Evolutionary conservation across 2,329 filamentous ascomycete species (phyloP), one percentile per base, ranked within the genome.

Genomic region (Colletotrichum phormii): DNA sequence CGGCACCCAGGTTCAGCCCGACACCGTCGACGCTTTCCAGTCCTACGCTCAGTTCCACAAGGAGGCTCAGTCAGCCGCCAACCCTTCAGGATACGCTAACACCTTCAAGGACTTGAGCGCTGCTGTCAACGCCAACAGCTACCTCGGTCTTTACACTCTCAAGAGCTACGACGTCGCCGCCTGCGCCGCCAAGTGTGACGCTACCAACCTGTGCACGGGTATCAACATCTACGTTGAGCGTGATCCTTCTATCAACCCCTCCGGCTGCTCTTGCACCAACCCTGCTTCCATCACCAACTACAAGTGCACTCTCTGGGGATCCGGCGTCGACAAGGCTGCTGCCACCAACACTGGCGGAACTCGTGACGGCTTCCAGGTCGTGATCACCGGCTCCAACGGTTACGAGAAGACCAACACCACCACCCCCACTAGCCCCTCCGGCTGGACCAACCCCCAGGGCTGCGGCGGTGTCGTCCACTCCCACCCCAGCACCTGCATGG

Each of bases 351-450:
- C 15, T 8, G 74, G 72, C 35, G 61, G 75, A 58, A 11, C 35
- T 3, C 69, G 74, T 24, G 55, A 60, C 24, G 31, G 63, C 26
- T 75, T 75, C 73, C 57, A 75, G 35, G 74, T 75, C 4, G 66
- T 72, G 15, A 73, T 75, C 9, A 55, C 70, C 49, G 74, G 53
- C 35, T 75, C 74, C 58, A 75, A 75, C 74, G 74, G 74, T 1
- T 75, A 75, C 46, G 54, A 73, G 67, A 73, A 73, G 66, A 73
- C 71, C 11, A 73, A 71, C 66, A 71, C 49, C 61, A 73, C 71
- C 9, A 64, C 54, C 8, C 71, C 71, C 18, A 0, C 29, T 11
- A 71, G 15, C 22, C 71, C 71, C 26, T 35, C 71, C 37, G 71
- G 71, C 66, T 73, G 71, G 71, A 73, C 46, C 12, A 73, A 73